Evolutionary conservation across 139 green algal genomes (phyloP).

Genomic region (Spirogloea muscicola): DNA sequence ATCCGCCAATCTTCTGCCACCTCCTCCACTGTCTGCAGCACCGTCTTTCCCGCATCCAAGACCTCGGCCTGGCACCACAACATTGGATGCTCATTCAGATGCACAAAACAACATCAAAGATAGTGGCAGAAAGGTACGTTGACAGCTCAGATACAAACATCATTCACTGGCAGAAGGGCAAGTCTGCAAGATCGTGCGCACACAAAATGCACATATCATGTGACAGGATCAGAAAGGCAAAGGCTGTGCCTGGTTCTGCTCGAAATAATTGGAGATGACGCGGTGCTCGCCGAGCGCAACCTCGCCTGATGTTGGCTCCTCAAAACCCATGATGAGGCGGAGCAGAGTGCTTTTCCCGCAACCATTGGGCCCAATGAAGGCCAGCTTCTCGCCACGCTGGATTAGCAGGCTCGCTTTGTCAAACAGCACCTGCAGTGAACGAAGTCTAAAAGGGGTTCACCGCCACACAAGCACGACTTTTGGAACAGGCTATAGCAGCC

Average conservation of each 20-base stretch:
- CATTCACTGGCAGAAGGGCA: too few species aligned
- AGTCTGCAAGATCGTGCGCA: too few species aligned
- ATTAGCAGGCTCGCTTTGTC: slow-evolving; percentile 73
- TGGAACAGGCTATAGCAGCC: too few species aligned
- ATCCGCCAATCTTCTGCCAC: slow-evolving; percentile 76
- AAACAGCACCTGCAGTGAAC: slow-evolving; percentile 45
- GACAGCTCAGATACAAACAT: too few species aligned
- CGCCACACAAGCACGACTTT: too few species aligned
- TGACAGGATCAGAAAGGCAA: too few species aligned
- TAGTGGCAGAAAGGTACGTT: too few species aligned
- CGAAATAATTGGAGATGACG: slow-evolving; percentile 84
- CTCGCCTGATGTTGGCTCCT: slow-evolving; percentile 63
- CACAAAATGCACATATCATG: too few species aligned
- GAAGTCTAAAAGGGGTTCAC: too few species aligned
- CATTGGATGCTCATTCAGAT: too few species aligned
- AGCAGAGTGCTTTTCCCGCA: slow-evolving; percentile 94
- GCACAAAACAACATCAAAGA: too few species aligned
- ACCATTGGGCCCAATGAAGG: slow-evolving; percentile 92
- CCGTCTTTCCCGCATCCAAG: slow-evolving; percentile 77
- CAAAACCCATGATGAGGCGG: slow-evolving; percentile 84
- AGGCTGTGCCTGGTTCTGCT: slow-evolving; percentile 55
- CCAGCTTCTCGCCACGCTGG: slow-evolving; percentile 86
- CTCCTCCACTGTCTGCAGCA: slow-evolving; percentile 79
- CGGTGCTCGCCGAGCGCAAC: slow-evolving; percentile 36
- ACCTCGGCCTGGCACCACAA: slow-evolving; percentile 75